Percentiles rank a stretch among this genome's conserved stretches.
These are phyloP conservation scores for Trametes cingulata DNA, from an alignment of 768 basidiomycete species.

Conservation along the genomic window DNA sequence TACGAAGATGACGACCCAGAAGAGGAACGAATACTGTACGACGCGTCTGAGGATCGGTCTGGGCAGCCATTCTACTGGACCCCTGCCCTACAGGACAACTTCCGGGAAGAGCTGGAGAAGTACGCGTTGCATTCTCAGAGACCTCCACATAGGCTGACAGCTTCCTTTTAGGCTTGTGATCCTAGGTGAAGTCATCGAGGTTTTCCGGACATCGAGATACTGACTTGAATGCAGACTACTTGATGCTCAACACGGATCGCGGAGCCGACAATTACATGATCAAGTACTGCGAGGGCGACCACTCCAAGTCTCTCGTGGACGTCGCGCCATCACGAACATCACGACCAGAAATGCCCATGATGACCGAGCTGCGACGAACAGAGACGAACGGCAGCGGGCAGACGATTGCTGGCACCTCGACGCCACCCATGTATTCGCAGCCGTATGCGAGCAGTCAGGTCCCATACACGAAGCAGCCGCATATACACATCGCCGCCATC, in stretches of 20 bases:
- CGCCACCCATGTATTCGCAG: conserved; percentile 20
- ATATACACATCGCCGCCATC: conserved; percentile 90
- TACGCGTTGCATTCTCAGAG: conserved; percentile 35
- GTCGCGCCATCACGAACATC: conserved; percentile 74
- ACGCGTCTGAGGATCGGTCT: conserved; percentile 59
- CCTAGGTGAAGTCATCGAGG: conserved; percentile 50
- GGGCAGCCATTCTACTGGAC: conserved; percentile 82
- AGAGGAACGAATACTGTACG: conserved; percentile 69
- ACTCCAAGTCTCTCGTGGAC: conserved; percentile 76
- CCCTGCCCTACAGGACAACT: conserved; percentile 71
- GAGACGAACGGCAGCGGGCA: conserved; percentile 35
- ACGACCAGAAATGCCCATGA: conserved; percentile 66
- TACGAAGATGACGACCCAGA: conserved; percentile 75
- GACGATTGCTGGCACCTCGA: conserved; percentile 26
- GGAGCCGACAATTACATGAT: conserved; percentile 92
- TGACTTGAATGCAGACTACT: conserved; percentile 61
- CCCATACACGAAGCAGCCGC: conserved; percentile 62
- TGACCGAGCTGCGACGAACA: conserved; percentile 64
- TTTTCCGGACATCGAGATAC: not conserved
- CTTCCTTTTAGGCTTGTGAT: conserved; percentile 66
- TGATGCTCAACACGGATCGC: conserved; percentile 92
- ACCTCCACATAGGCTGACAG: conserved; percentile 15
- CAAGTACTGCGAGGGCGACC: conserved; percentile 82
- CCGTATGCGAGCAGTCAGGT: conserved; percentile 22
- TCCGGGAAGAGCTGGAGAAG: conserved; percentile 89